Base-by-base conservation (phyloP, 495 filamentous ascomycete genomes). In the Niebla homalea region DNA sequence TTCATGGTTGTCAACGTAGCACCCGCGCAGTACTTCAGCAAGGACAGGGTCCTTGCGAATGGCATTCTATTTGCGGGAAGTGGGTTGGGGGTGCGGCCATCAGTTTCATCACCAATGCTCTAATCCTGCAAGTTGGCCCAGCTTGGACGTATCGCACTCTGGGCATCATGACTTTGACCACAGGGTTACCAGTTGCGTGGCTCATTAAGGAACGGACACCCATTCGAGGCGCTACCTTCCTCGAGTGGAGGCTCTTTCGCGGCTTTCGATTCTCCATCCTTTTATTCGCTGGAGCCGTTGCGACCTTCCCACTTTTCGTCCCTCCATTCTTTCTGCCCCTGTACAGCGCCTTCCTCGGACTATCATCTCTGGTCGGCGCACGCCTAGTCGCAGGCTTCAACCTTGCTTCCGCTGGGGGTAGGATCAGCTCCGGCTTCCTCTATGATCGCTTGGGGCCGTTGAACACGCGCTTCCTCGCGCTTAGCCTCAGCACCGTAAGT, bases 321-420 rank as follows among this genome's bases (percentile, higher is more conserved):
- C 78, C 78, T 0, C 72, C 77, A 0, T 79, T 77, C 61, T 80
- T 78, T 57, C 58, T 81, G 1, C 77, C 78, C 0, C 59, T 73
- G 5, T 74, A 70, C 47, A 67, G 66, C 23, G 52, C 66, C 21
- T 71, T 70, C 0, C 52, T 75, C 5, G 70, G 71, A 2, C 59
- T 77, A 38, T 62, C 65, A 1, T 67, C 75, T 14, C 64, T 63
- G 19, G 68, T 66, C 0, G 76, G 76, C 1, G 75, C 76, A 1
- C 72, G 66, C 37, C 57, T 79, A 1, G 67, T 80, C 0, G 74
- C 75, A 5, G 76, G 67, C 19, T 80, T 77, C 62, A 78, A 74
- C 49, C 70, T 75, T 25, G 70, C 69, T 11, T 74, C 73, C 1
- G 75, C 74, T 0, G 50, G 73, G 15, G 75, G 76, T 0, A 62